These are phyloP conservation scores for Panus rudis DNA, from an alignment of 768 basidiomycete species.

Conservation along the genomic window DNA sequence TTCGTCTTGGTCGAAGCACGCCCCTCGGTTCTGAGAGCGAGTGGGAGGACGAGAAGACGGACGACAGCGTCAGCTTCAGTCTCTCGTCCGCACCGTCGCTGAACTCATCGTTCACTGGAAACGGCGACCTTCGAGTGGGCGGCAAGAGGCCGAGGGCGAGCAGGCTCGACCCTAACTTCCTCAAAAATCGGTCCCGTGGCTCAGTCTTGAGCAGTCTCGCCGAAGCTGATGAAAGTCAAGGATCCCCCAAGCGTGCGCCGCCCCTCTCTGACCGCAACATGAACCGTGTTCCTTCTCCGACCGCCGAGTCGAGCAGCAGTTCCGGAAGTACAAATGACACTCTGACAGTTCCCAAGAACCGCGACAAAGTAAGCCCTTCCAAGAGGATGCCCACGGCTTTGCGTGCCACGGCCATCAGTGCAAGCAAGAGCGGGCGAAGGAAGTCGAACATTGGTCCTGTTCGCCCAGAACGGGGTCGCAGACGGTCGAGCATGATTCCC, in stretches of 20 bases:
- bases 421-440: conserved; percentile 39
- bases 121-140: conserved; percentile 7
- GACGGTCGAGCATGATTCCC: conserved; percentile 80
- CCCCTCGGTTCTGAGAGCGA: conserved; percentile 65
- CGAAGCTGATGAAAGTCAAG: conserved; percentile 57
- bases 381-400: conserved; percentile 46
- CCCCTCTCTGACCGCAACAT: conserved; percentile 65
- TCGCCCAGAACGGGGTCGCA: conserved; percentile 62
- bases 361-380: conserved; percentile 8
- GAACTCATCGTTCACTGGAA: conserved; percentile 10
- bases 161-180: conserved; percentile 64
- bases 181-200: conserved; percentile 41
- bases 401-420: conserved; percentile 37
- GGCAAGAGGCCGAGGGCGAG: conserved; percentile 51
- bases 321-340: no score
- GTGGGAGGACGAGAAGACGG: conserved; percentile 86
- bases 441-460: conserved; percentile 74
- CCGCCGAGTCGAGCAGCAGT: conserved; percentile 21
- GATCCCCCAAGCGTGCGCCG: conserved; percentile 22
- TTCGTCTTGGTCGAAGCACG: conserved; percentile 13
- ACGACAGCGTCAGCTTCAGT: conserved; percentile 62
- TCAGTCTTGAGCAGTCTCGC: conserved; percentile 55
- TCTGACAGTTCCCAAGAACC: no score
- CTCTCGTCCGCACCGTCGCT: conserved; percentile 30
- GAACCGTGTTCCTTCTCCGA: conserved; percentile 38